Evolutionary conservation across 2,329 filamentous ascomycete genomes (phyloP).

Genomic region (Exophiala dermatitidis): DNA sequence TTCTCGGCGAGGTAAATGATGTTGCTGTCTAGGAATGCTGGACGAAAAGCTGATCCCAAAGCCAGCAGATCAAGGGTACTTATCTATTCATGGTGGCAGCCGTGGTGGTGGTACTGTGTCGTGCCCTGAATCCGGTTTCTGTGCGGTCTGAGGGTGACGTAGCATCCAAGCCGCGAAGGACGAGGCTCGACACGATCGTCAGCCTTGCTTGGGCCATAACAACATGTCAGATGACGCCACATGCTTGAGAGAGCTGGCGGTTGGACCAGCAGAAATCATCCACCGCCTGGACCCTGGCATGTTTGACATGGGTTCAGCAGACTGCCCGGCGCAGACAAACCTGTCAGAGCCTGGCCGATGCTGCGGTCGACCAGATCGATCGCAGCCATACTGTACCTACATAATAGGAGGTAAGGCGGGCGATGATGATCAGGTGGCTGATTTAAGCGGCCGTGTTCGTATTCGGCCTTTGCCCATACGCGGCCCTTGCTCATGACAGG

Average conservation of each 20-base stretch:
- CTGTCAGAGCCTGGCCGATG: too few species aligned
- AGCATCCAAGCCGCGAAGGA: neutral
- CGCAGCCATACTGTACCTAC: too few species aligned
- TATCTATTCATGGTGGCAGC: too few species aligned
- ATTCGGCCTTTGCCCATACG: too few species aligned
- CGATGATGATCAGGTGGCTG: neutral
- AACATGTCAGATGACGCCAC: conserved; percentile 17
- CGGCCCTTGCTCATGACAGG: too few species aligned
- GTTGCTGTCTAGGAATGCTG: too few species aligned
- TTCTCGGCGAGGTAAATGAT: too few species aligned
- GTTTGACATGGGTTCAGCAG: neutral
- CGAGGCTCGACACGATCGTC: conserved; percentile 16
- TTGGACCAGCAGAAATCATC: conserved; percentile 5
- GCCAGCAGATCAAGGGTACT: too few species aligned
- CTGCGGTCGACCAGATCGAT: too few species aligned
- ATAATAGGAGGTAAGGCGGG: neutral
- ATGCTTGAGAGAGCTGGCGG: neutral
- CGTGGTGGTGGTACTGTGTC: neutral
- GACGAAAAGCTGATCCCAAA: too few species aligned
- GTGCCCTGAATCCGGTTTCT: conserved; percentile 12
- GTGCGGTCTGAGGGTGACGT: conserved; percentile 4
- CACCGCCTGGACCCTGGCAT: neutral
- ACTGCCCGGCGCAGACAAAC: too few species aligned
- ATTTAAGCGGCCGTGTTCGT: neutral
- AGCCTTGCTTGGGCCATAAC: conserved; percentile 8